A percentile compares a stretch with the other conserved stretches of the same genome.
These are phyloP conservation scores for Solanum ahanhuiri DNA, from an alignment of 257 asterid genomes.

Conservation along the genomic window DNA sequence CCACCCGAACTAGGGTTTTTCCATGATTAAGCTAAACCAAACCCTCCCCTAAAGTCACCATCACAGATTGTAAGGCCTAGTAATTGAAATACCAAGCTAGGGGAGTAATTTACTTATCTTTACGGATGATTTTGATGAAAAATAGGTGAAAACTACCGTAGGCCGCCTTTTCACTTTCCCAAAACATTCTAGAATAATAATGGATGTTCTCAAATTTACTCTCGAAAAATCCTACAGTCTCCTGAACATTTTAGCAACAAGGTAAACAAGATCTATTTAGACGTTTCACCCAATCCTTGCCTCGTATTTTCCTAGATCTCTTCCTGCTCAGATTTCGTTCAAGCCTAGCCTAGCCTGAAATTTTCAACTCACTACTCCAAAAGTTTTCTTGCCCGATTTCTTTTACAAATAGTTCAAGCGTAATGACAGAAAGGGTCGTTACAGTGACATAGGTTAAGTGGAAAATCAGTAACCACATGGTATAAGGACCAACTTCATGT, in stretches of 20 bases:
- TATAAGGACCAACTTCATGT: not conserved
- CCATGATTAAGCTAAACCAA: not conserved
- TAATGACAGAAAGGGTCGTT: not conserved
- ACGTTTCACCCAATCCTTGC: not conserved
- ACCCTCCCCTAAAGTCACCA: not conserved
- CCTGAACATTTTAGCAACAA: not conserved
- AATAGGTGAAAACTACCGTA: not conserved
- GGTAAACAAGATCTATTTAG: not conserved
- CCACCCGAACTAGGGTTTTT: not conserved
- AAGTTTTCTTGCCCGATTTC: not conserved
- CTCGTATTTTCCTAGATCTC: not conserved
- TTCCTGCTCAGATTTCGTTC: not conserved
- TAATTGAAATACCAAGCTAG: not conserved
- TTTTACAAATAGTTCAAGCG: not conserved
- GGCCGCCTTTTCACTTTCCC: not conserved
- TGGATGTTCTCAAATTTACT: not conserved
- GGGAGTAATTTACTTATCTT: not conserved
- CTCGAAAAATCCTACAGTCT: not conserved
- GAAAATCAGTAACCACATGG: not conserved
- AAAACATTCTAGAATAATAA: not conserved
- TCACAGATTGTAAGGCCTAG: not conserved
- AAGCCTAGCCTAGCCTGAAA: not conserved
- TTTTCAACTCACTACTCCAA: not conserved
- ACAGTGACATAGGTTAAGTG: not conserved
- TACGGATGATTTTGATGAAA: too few species aligned